Percentiles rank a stretch among this genome's conserved stretches.
phyloP scores from a whole-genome alignment of 352 stramenopile genomes.

The Labyrinthula sp. region DNA sequence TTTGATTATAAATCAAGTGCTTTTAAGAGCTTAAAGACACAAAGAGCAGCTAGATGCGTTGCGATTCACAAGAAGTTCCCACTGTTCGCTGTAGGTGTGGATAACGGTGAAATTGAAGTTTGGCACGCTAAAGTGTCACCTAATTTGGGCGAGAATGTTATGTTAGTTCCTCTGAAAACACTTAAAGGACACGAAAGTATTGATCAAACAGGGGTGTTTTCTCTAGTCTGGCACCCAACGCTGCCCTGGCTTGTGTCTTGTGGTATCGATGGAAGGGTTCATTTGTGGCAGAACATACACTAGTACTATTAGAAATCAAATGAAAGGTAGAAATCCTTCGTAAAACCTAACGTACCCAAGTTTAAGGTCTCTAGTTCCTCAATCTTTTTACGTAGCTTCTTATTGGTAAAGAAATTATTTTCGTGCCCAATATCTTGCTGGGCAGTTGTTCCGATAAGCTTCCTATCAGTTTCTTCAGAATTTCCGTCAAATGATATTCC shows the following conservation, averaged over 20 bases:
- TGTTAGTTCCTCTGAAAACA: slow-evolving; percentile 98
- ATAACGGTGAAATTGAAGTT: slow-evolving; percentile 94
- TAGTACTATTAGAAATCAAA: slow-evolving; percentile 13
- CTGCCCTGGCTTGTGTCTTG: slow-evolving; percentile 79
- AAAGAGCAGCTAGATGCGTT: slow-evolving; percentile 78
- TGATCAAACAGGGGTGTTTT: slow-evolving; percentile 71
- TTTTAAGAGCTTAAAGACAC: slow-evolving; percentile 96
- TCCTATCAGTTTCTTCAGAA: too few relatives aligned
- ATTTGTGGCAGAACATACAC: slow-evolving; percentile 83
- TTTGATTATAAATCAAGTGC: slow-evolving; percentile 84
- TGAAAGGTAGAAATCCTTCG: too few relatives aligned
- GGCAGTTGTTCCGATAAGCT: too few relatives aligned
- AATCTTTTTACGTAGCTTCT: too few relatives aligned
- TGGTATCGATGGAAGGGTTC: slow-evolving; percentile 75
- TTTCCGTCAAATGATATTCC: too few relatives aligned
- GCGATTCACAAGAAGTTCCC: slow-evolving; percentile 76
- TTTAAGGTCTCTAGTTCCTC: too few relatives aligned
- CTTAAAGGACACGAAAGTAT: slow-evolving; percentile 71
- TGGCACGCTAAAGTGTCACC: slow-evolving; percentile 70
- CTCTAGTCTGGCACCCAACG: slow-evolving; percentile 82
- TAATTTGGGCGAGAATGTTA: slow-evolving; percentile 92
- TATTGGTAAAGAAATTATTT: too few relatives aligned
- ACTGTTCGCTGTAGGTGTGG: slow-evolving; percentile 89
- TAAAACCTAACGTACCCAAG: too few relatives aligned
- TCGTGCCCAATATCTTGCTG: too few relatives aligned